A percentile compares a stretch with the other conserved stretches of the same genome.
Conservation (phyloP, 139 green algal species). For the Coelastrella sp. region DNA sequence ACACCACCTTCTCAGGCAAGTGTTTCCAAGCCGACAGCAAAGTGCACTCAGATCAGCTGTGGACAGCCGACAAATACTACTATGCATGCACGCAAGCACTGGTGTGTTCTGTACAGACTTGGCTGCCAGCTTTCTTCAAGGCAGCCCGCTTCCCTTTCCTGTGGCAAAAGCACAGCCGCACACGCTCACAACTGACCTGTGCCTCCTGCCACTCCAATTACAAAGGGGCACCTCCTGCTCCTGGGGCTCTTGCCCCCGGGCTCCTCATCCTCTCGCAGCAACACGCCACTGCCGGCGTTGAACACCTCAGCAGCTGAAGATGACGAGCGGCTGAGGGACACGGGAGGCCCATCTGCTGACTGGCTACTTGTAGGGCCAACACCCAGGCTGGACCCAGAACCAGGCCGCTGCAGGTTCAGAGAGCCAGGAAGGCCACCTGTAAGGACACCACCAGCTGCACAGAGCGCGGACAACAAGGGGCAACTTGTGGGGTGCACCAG, state of each 20-base stretch:
- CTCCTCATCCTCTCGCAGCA: constrained; percentile 14
- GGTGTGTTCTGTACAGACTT: no score
- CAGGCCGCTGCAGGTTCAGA: not conserved
- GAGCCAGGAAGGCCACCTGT: not conserved
- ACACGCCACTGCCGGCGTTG: not conserved
- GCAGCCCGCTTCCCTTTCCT: no score
- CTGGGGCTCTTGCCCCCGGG: not conserved
- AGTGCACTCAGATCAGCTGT: no score
- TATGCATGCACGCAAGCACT: no score
- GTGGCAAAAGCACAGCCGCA: not conserved
- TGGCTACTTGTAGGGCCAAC: not conserved
- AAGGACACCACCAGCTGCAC: not conserved
- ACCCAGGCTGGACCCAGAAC: constrained; percentile 9
- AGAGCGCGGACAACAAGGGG: not conserved
- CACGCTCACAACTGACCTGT: constrained; percentile 56
- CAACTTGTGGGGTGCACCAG: no score
- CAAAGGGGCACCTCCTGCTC: constrained; percentile 50
- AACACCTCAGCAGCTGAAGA: constrained; percentile 32
- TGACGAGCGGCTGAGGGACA: constrained; percentile 7
- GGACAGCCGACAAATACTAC: no score
- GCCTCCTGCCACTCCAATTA: constrained; percentile 79
- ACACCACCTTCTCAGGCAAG: not conserved
- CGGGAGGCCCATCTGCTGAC: not conserved
- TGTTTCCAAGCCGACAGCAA: no score
- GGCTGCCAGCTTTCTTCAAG: no score